Evolutionary conservation across 768 basidiomycete genomes (phyloP).

Genomic region (Lentinula edodes): DNA sequence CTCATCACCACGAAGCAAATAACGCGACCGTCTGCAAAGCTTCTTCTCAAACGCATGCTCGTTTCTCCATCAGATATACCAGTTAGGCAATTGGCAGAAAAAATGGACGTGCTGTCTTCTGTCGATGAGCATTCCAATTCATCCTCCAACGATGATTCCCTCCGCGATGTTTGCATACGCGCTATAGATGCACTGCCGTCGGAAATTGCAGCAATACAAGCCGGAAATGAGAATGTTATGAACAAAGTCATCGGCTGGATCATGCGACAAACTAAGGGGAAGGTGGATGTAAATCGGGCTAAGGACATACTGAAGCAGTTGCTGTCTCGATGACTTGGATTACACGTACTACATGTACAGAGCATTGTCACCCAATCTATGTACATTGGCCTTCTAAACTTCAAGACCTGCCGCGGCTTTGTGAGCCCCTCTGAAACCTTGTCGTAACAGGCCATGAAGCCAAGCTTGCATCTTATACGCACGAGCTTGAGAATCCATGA

Average conservation of each 20-base stretch:
- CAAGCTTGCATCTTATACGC: slow-evolving; percentile 53
- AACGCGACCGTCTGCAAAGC: slow-evolving; percentile 83
- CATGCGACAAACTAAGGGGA: slow-evolving; percentile 77
- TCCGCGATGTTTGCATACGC: slow-evolving; percentile 52
- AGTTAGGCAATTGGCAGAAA: slow-evolving; percentile 37
- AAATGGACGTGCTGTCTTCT: slow-evolving; percentile 43
- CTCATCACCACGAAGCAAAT: slow-evolving; percentile 60
- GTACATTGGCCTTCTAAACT: neutral
- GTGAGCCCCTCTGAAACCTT: slow-evolving; percentile 61
- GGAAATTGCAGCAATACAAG: slow-evolving; percentile 58
- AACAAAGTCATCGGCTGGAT: slow-evolving; percentile 82
- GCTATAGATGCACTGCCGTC: slow-evolving; percentile 62
- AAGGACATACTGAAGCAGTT: slow-evolving; percentile 41
- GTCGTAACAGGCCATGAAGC: slow-evolving; percentile 54
- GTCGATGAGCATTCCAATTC: slow-evolving; percentile 12
- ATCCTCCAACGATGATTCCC: slow-evolving; percentile 21
- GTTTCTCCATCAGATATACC: slow-evolving; percentile 29
- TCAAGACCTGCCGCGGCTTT: slow-evolving; percentile 60
- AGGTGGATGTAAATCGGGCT: slow-evolving; percentile 65
- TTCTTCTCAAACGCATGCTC: slow-evolving; percentile 70
- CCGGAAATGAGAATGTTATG: slow-evolving; percentile 71
- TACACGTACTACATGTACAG: slow-evolving; percentile 5
- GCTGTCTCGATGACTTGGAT: neutral
- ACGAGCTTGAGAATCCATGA: slow-evolving; percentile 60
- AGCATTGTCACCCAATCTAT: neutral